Base-by-base conservation (phyloP, 2,329 filamentous ascomycete species). In the Sporothrix humicola region DNA sequence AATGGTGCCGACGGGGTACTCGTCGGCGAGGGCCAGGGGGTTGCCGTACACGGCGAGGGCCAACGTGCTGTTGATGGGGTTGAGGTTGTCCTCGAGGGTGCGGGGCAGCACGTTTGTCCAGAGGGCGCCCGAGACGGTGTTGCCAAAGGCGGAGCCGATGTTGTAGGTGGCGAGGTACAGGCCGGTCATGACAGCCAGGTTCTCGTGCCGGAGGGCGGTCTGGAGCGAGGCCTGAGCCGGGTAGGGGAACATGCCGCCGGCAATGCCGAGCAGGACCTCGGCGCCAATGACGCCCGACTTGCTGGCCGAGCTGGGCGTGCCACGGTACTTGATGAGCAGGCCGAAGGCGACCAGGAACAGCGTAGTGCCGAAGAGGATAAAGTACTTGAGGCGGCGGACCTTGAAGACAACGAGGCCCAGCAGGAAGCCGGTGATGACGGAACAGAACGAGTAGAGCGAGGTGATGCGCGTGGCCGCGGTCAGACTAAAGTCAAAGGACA, bases 331-430 rank as follows among this genome's bases (percentile, higher is more conserved):
- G 77, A 91, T 91, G 20, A 92, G 82, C 0, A 92, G 83, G 10
- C 89, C 90, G 75, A 91, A 91, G 0, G 89, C 89, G n/a, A 90
- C 87, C 77, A 89, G 83, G 82, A 89, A 91, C 1, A 91, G 82
- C 9, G 82, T 80, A 1, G 88, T 90, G 48, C 90, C 90, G 42
- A 81, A 81, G 54, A 91, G 80, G 78, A 91, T 90, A 79, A 92
- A 90, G n/a, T 83, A 79, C 78, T 92, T 92, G 78, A 91, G 85
- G 31, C 86, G 87, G 71, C 88, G 86, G 31, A 90, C 83, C 72
- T 83, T 84, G 81, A 84, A 86, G 54, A 91, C 86, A 46, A 91
- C 79, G 13, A 89, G 78, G 5, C 89, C 89, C 17, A 90, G 82
- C 63, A 88, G 77, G 61, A 85, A 83, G 42, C 90, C 90, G 1